Conservation (phyloP, 805 yeast species). For the Metschnikowia orientalis region DNA sequence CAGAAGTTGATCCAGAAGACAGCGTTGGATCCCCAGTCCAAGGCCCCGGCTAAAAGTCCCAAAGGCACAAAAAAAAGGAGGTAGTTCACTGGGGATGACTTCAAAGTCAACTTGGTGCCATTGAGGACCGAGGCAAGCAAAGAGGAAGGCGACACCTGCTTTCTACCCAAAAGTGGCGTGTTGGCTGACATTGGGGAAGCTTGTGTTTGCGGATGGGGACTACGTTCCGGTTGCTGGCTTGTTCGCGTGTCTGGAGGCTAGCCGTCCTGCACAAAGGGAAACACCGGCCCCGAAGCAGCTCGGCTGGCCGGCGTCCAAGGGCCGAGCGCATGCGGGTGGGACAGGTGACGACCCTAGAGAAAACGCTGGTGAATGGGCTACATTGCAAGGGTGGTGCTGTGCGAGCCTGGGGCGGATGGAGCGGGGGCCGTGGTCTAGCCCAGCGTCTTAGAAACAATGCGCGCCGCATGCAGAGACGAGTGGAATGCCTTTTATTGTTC, state of each 20-base stretch:
- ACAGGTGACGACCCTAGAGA: too few species aligned
- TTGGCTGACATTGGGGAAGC: slow-evolving; percentile 12
- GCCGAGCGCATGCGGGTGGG: too few species aligned
- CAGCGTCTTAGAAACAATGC: too few species aligned
- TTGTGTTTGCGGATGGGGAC: too few species aligned
- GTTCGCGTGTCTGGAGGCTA: too few species aligned
- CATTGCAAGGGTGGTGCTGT: background rate
- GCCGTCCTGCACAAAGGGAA: too few species aligned
- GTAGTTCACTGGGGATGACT: slow-evolving; percentile 70
- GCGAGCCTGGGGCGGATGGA: background rate
- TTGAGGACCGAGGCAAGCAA: slow-evolving; percentile 3
- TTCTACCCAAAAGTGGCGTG: slow-evolving; percentile 15
- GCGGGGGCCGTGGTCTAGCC: background rate
- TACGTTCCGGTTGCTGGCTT: too few species aligned
- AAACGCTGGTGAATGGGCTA: too few species aligned
- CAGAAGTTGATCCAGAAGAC: slow-evolving; percentile 74
- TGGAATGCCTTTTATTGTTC: too few species aligned
- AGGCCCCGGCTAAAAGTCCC: slow-evolving; percentile 69
- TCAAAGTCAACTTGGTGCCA: slow-evolving; percentile 25
- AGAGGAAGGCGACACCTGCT: slow-evolving; percentile 5
- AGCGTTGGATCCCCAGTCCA: slow-evolving; percentile 50
- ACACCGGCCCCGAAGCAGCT: too few species aligned
- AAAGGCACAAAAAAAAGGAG: slow-evolving; percentile 82
- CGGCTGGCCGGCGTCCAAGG: too few species aligned
- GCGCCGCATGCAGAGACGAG: too few species aligned